phyloP scores from a whole-genome alignment of 768 basidiomycete genomes.

The Naganishia friedmannii region DNA sequence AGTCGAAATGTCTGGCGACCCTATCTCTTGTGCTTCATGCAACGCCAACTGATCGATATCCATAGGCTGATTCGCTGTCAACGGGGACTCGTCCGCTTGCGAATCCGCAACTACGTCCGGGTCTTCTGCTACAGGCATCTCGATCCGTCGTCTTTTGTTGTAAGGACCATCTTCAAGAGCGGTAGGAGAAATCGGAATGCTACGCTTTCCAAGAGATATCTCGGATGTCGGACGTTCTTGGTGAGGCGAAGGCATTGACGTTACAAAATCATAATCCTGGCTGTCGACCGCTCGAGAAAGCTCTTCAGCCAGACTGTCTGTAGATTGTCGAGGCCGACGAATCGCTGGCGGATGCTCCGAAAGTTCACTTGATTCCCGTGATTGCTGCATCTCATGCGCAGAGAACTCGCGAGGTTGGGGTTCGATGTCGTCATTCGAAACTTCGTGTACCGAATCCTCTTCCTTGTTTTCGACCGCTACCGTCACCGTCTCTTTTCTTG shows the following conservation, averaged over 20 bases:
- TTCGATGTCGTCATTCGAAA: not conserved
- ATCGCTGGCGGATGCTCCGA: not conserved
- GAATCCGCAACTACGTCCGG: not conserved
- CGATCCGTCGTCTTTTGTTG: conserved; percentile 8
- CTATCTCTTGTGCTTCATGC: not conserved
- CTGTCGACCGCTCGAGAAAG: not conserved
- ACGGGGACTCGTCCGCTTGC: not conserved
- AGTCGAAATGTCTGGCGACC: not conserved
- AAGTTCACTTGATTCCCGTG: not conserved
- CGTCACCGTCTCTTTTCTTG: not conserved
- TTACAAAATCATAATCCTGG: not conserved
- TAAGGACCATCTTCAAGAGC: not conserved
- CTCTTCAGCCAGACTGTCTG: not conserved
- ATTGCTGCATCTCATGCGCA: too few species aligned
- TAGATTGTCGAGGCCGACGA: not conserved
- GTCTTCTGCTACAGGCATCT: too few species aligned
- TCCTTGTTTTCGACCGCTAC: not conserved
- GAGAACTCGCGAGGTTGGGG: not conserved
- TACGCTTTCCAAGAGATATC: not conserved
- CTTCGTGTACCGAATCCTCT: not conserved
- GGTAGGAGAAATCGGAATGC: not conserved
- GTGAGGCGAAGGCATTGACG: not conserved
- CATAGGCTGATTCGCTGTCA: not conserved
- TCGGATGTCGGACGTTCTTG: not conserved
- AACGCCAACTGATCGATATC: not conserved